Conservation (phyloP, 495 filamentous ascomycete genomes). For the Aspergillus baeticus region DNA sequence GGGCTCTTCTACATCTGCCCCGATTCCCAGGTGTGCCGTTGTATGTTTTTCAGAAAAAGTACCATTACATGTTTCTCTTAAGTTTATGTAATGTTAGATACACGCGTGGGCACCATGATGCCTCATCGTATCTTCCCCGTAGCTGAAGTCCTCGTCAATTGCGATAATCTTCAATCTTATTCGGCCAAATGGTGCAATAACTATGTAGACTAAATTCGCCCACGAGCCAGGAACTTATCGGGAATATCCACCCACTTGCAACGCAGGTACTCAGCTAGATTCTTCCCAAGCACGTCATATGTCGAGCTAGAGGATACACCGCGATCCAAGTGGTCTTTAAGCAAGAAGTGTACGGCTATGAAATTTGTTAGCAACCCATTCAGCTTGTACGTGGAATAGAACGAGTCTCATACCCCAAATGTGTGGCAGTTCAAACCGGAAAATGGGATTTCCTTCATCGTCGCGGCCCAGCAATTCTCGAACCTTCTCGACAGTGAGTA, state of each 20-base stretch:
- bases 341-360: conserved; percentile 42
- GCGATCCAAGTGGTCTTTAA: conserved; percentile 41
- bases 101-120: too few relatives aligned
- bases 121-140: too few relatives aligned
- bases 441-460: conserved; percentile 29
- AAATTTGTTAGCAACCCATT: background rate
- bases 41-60: too few relatives aligned
- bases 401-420: conserved; percentile 9
- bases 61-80: too few relatives aligned
- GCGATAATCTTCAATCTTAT: too few relatives aligned
- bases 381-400: background rate
- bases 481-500: conserved; percentile 19
- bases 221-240: background rate
- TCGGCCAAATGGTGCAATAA: too few relatives aligned
- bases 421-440: conserved; percentile 33
- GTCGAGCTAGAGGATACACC: conserved; percentile 36
- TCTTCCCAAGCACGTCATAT: conserved; percentile 44
- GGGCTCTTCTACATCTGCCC: too few relatives aligned
- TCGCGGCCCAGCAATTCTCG: conserved; percentile 27
- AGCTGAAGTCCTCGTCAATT: too few relatives aligned
- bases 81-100: too few relatives aligned
- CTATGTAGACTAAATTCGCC: too few relatives aligned
- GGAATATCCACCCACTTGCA: conserved; percentile 37
- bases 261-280: conserved; percentile 42
- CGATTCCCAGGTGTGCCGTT: too few relatives aligned